A percentile compares a stretch with the other conserved stretches of the same genome.
phyloP scores from a whole-genome alignment of 106 monocot genomes.

The Platanthera guangdongensis region DNA sequence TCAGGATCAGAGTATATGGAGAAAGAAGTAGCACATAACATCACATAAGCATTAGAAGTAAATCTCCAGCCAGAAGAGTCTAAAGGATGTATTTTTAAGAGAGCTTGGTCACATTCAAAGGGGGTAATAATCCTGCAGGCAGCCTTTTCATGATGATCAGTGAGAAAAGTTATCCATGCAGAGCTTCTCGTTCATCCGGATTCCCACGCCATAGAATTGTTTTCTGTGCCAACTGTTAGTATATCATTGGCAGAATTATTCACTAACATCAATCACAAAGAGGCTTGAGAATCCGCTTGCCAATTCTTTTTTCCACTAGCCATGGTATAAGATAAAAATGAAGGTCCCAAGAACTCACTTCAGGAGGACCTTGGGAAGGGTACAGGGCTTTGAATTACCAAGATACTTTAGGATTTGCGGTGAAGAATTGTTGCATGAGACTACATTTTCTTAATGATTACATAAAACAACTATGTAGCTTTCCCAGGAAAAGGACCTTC shows the following conservation, averaged over 20 bases:
- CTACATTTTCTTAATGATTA: constrained; percentile 6
- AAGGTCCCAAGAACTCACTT: constrained; percentile 2
- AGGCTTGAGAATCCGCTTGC: background rate
- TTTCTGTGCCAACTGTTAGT: background rate
- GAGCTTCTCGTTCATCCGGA: background rate
- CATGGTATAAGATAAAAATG: background rate
- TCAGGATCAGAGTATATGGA: background rate
- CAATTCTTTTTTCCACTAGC: background rate
- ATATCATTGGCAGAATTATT: background rate
- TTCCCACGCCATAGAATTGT: background rate
- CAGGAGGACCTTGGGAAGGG: background rate
- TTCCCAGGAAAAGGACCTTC: background rate
- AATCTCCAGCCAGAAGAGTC: background rate
- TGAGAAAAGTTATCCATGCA: background rate
- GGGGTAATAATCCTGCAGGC: background rate
- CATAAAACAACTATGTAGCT: constrained; percentile 1
- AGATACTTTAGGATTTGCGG: background rate
- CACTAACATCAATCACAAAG: background rate
- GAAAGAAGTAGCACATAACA: background rate
- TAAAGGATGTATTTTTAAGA: background rate
- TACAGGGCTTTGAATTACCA: background rate
- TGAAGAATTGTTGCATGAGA: background rate
- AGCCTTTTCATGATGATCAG: constrained; percentile 3
- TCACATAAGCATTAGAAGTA: background rate
- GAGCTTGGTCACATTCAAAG: background rate